These are phyloP conservation scores for Venturia asperata DNA, from an alignment of 2,329 filamentous ascomycete genomes.

Conservation along the genomic window DNA sequence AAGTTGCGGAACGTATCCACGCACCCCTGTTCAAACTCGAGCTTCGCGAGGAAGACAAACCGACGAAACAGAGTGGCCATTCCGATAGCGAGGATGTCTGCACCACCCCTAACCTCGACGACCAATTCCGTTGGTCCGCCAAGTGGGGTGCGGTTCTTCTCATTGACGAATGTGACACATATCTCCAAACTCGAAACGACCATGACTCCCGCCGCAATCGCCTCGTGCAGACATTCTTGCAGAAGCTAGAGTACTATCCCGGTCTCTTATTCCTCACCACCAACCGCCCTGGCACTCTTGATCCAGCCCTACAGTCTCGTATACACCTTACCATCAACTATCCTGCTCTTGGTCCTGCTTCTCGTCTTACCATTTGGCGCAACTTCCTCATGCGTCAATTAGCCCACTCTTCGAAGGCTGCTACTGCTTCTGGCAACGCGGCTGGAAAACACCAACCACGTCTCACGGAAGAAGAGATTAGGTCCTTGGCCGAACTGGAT, in stretches of 20 bases:
- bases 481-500: conserved; percentile 17
- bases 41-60: conserved; percentile 22
- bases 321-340: conserved; percentile 83
- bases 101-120: not conserved
- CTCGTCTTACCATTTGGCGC: conserved; percentile 73
- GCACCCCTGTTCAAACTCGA: conserved; percentile 24
- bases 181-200: conserved; percentile 69
- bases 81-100: conserved; percentile 20
- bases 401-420: not conserved
- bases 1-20: conserved; percentile 25
- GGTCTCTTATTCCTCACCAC: conserved; percentile 86
- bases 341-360: conserved; percentile 63
- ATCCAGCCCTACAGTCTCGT: conserved; percentile 81
- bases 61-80: conserved; percentile 13
- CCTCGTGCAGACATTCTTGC: conserved; percentile 78
- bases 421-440: not conserved
- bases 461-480: conserved; percentile 18
- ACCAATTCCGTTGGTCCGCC: conserved; percentile 25
- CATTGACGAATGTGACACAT: conserved; percentile 62
- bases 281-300: conserved; percentile 80
- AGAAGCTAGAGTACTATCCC: conserved; percentile 83
- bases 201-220: conserved; percentile 80
- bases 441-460: not conserved
- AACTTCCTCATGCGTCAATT: conserved; percentile 56
- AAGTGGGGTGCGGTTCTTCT: conserved; percentile 76